Percentiles rank a stretch among this genome's conserved stretches.
Conservation (phyloP, 2,329 filamentous ascomycete species). For the Mycocentrospora acerina region DNA sequence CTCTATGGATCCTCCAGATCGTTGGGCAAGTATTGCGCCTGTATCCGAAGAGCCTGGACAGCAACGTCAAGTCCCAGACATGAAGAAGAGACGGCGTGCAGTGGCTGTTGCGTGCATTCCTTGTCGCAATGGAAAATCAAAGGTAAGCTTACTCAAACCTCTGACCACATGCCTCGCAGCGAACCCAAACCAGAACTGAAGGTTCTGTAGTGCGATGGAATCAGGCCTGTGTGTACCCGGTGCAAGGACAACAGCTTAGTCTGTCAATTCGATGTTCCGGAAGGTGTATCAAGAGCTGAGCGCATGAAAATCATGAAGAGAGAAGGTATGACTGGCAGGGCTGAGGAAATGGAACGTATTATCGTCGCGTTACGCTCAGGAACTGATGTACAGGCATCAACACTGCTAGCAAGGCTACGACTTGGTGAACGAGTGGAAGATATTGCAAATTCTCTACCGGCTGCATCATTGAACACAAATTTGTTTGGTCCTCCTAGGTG, state of each 20-base stretch:
- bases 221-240: constrained; percentile 21
- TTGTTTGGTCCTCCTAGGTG: constrained; percentile 20
- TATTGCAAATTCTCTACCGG: constrained; percentile 20
- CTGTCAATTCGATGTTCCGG: constrained; percentile 28
- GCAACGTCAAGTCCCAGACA: constrained; percentile 17
- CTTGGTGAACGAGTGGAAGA: constrained; percentile 22
- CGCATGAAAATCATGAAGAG: constrained; percentile 27
- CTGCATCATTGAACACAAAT: constrained; percentile 6
- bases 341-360: constrained; percentile 25
- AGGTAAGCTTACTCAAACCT: constrained; percentile 16
- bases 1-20: constrained; percentile 22
- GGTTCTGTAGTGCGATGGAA: constrained; percentile 20
- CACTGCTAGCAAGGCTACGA: constrained; percentile 18
- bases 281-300: constrained; percentile 26
- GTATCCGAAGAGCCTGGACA: constrained; percentile 24
- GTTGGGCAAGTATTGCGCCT: constrained; percentile 27
- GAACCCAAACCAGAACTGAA: constrained; percentile 6
- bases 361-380: constrained; percentile 19
- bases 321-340: constrained; percentile 18
- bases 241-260: constrained; percentile 19
- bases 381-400: constrained; percentile 22
- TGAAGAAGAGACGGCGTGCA: constrained; percentile 20
- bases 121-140: constrained; percentile 26
- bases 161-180: constrained; percentile 1
- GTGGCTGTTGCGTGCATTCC: constrained; percentile 26